Evolutionary conservation across 192 early-diverging fungal species (phyloP), one percentile per base, ranked within the genome.

Genomic region (Diversispora epigaea): DNA sequence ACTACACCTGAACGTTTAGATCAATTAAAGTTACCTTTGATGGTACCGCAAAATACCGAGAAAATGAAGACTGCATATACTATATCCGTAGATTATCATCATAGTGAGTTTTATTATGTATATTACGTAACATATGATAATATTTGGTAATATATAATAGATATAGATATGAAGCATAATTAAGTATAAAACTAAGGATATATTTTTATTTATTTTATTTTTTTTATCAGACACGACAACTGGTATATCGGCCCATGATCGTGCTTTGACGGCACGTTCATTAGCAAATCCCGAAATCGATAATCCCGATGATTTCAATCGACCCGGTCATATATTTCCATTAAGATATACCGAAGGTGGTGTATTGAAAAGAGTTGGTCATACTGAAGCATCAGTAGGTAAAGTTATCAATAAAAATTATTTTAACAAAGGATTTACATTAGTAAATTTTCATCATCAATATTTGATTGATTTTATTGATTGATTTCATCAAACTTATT

Each of bases 281-380:
- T 80, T 99, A 17, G 94, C 95, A 8, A 85, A 95, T 79, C 88
- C 90, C 15, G 77, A 77, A 14, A 83, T 85, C 65, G 87, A 87
- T 22, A 68, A 79, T 22, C 89, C 91, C 0, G 57, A 79, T 41
- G 93, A 93, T 54, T 93, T 99, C 71, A 84, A 84, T 58, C 88
- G 94, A 49, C 98, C 96, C 0, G 98, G 98, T 1, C 98, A 99
- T 78, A 90, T 98, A 52, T 85, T 99, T 49, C 98, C 98, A 50
- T 83, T 99, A 65, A 89, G 94, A n/a, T 89, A 91, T 41, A 87
- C 87, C 10, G 84, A 86, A 19, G 91, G 91, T 54, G 96, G 96
- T 1, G 91, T 94, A 21, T 76, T 99, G 61, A 86, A 88, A 75
- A 90, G 98, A 10, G 86, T 92, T 8, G 98, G 98, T 0, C 98